These are phyloP conservation scores for Alliaria petiolata DNA, from an alignment of 345 rosid species.

Conservation along the genomic window DNA sequence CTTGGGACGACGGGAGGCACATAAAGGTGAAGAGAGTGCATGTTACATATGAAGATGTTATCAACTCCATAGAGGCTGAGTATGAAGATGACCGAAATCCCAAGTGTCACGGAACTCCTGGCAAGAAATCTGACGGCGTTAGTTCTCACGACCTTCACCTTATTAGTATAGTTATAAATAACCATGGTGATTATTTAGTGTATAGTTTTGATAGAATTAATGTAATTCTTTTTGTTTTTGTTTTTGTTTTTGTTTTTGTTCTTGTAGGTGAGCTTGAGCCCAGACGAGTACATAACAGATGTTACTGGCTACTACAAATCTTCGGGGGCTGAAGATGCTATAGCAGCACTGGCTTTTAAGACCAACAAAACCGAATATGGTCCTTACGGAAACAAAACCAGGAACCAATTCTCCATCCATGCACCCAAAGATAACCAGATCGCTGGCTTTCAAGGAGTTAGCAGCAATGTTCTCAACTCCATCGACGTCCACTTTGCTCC, in stretches of 20 bases:
- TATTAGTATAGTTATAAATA: not conserved
- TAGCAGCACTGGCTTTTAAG: conserved; percentile 30
- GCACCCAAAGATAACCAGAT: conserved; percentile 32
- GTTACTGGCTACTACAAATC: conserved; percentile 27
- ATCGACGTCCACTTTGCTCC: conserved; percentile 31
- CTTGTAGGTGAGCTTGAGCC: conserved; percentile 23
- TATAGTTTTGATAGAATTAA: not conserved
- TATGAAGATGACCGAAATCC: conserved; percentile 16
- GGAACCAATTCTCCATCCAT: conserved; percentile 19
- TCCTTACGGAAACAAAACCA: conserved; percentile 31
- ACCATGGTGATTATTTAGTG: not conserved
- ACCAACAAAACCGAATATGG: conserved; percentile 29
- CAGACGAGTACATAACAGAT: conserved; percentile 35
- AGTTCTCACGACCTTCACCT: not conserved
- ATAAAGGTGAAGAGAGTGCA: conserved; percentile 33
- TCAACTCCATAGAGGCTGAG: conserved; percentile 29
- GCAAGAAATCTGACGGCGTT: conserved; percentile 29
- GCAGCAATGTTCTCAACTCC: conserved; percentile 27
- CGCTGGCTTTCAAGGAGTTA: conserved; percentile 31
- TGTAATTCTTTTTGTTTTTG: not conserved
- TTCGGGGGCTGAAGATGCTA: conserved; percentile 22
- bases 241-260: too few species aligned
- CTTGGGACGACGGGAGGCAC: conserved; percentile 34
- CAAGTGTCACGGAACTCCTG: conserved; percentile 20
- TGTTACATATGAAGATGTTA: conserved; percentile 30